Conservation (phyloP, 1,284 basidiomycete genomes). For the Kwoniella shivajii region DNA sequence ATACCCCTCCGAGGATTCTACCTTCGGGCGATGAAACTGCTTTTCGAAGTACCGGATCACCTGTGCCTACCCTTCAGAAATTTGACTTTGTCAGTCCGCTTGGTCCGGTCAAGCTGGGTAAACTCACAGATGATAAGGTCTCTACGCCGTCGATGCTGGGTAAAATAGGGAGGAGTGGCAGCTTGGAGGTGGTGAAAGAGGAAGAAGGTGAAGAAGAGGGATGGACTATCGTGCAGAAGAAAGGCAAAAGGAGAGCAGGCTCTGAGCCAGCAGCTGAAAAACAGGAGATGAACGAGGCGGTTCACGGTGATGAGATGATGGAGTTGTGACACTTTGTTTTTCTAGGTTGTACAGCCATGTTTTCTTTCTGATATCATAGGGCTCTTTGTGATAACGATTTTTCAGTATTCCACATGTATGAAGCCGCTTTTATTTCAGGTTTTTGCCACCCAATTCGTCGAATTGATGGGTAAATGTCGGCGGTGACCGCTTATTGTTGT, state of each 20-base stretch:
- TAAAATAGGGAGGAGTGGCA: slow-evolving; percentile 16
- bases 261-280: slow-evolving; percentile 15
- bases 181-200: slow-evolving; percentile 27
- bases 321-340: neutral
- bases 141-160: slow-evolving; percentile 3
- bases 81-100: slow-evolving; percentile 51
- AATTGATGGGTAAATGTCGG: too few relatives aligned
- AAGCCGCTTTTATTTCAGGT: too few relatives aligned
- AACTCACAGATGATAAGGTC: slow-evolving; percentile 10
- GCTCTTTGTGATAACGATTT: too few relatives aligned
- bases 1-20: slow-evolving; percentile 44
- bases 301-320: slow-evolving; percentile 5
- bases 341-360: neutral
- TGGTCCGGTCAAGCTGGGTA: slow-evolving; percentile 30
- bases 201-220: slow-evolving; percentile 35
- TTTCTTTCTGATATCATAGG: neutral
- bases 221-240: slow-evolving; percentile 30
- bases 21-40: slow-evolving; percentile 49
- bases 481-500: too few relatives aligned
- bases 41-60: slow-evolving; percentile 22
- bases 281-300: slow-evolving; percentile 1
- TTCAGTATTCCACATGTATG: too few relatives aligned
- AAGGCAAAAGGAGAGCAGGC: slow-evolving; percentile 12
- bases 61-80: slow-evolving; percentile 29
- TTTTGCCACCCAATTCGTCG: too few relatives aligned